Conservation (phyloP, 2,329 filamentous ascomycete species). For the Colletotrichum lini region DNA sequence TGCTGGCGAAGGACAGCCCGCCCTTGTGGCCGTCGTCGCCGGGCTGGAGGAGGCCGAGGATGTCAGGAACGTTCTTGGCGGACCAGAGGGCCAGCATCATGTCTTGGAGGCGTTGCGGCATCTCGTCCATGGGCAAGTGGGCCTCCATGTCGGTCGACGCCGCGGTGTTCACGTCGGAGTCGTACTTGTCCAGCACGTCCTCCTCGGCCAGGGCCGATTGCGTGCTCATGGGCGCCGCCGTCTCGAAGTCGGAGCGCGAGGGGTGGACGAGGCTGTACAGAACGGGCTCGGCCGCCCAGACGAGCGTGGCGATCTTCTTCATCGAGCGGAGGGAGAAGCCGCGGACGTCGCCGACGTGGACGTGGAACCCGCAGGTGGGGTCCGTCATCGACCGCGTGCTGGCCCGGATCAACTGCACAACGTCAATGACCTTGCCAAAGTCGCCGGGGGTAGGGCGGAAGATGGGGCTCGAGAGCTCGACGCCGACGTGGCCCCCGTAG, state of each 20-base stretch:
- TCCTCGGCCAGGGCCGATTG: not conserved
- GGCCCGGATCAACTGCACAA: conserved; percentile 17
- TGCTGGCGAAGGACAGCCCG: not conserved
- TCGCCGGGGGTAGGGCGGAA: not conserved
- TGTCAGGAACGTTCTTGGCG: too few relatives aligned
- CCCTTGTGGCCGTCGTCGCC: not conserved
- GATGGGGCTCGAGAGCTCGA: conserved; percentile 33
- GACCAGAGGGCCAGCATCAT: conserved; percentile 20
- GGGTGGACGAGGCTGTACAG: conserved; percentile 18
- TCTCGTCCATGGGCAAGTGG: conserved; percentile 14
- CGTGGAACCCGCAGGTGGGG: conserved; percentile 23
- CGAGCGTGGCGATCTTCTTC: conserved; percentile 22
- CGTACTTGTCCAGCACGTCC: not conserved
- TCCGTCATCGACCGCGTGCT: conserved; percentile 14
- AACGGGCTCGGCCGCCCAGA: conserved; percentile 23
- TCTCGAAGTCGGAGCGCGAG: not conserved
- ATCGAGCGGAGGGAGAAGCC: conserved; percentile 19
- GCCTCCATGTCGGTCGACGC: conserved; percentile 10
- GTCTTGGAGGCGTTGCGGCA: not conserved
- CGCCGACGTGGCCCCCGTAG: conserved; percentile 22
- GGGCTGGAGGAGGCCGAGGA: not conserved
- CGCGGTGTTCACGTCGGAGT: not conserved
- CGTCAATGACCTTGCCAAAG: conserved; percentile 10
- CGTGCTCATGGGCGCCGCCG: not conserved
- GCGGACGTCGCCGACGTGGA: conserved; percentile 29